Base-by-base conservation (phyloP, 192 early-diverging fungal species). In the Backusella luteola region DNA sequence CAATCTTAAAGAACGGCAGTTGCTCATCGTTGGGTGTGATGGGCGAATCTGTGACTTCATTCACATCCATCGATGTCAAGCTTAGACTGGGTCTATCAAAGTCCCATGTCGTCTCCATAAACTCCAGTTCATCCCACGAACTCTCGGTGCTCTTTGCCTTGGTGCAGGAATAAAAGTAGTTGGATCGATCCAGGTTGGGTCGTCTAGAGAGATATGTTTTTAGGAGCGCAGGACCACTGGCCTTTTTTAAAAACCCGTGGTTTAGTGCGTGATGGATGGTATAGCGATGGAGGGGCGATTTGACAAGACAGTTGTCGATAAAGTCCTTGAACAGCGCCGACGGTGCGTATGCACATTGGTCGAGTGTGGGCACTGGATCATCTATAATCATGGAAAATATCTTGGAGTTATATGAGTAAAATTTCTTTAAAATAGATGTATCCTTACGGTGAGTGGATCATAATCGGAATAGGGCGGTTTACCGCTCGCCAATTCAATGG, bases 401-500 rank as follows among this genome's bases (percentile, higher is more conserved):
- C 77, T 39, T 79, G 69, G 9, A 0, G 12, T 34, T 42, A 7
- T 41, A 23, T n/a, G 8, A 56, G 21, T 17, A n/a, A 63, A n/a
- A 34, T 56, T 1, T 39, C 38, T 36, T 1, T 32, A 19, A 15
- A 15, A 59, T 14, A n/a, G 6, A 67, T 39, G n/a, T n/a, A 26
- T 11, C 14, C 21, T 72, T 76, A 80, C 79, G 19, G 76, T 80
- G 7, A 76, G 15, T 39, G 79, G 79, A 63, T 80, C 75, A 34
- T 78, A 79, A 75, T 87, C 59, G 39, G 67, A 78, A 66, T 72
- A 79, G 5, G 82, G 82, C 6, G 84, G 84, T 29, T 21, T 42
- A 7, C 84, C 84, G 32, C 77, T 67, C 21, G 80, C 63, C 26
- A 85, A 34, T 73, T 85, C 84, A 11, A 85, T 67, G 5, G 79